Base-by-base conservation (phyloP, 768 basidiomycete genomes). In the Boletus tomentosulus region DNA sequence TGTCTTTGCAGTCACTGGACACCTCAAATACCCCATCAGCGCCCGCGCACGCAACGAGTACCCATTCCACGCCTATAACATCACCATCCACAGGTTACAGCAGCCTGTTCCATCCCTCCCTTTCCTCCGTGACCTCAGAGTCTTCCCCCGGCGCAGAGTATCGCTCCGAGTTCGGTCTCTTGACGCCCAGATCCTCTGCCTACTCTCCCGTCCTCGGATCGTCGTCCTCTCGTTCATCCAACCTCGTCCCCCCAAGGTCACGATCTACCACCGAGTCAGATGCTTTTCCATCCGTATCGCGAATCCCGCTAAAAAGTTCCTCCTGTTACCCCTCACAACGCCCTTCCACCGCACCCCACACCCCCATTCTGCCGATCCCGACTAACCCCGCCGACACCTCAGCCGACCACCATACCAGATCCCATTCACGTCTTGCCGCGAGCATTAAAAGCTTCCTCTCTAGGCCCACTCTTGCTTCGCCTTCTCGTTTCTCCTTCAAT, bases 371-470 rank as follows among this genome's bases (percentile, higher is more conserved):
- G 7, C 24, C 51, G 8, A 13, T 50, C 8, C 19, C 43, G 13
- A 42, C 5, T 15, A 46, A 0, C 24, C 13, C 42, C 4, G 22
- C 42, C 1, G 55, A 55, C 45, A 24, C 7, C 15, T 34, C 46
- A 28, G 4, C 16, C 10, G 62, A 63, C 35, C 42, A 53, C 16
- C 62, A 57, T 10, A 43, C 48, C 1, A 56, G 53, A 13, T 50
- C 56, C 22, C 51, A 56, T 15, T 64, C 66, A 10, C 57, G 64
- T 10, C 31, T 71, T 9, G 45, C 67, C 3, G 31, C 58, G n/a
- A 62, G 57, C 34, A 69, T 76, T 43, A 75, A 73, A 62, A 69
- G 65, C 10, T 63, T 76, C 1, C 62, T 76, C 11, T 63, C 67
- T 1, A 74, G 68, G 48, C 71, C 74, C 6, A 57, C 65, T 1